Conservation (phyloP, 768 basidiomycete genomes). For the Lactarius indigo region DNA sequence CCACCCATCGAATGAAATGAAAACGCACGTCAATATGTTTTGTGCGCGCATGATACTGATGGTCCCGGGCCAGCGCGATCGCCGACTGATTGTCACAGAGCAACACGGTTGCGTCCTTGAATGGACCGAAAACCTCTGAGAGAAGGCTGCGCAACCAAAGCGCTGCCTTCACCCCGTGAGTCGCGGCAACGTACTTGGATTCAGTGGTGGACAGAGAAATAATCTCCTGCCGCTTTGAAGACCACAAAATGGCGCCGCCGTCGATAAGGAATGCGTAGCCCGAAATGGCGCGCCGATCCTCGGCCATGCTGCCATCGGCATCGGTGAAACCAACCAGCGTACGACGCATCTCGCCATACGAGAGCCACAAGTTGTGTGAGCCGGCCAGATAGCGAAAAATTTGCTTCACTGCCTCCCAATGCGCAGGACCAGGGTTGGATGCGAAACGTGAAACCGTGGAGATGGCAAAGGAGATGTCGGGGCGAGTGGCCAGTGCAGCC, state of each 20-base stretch:
- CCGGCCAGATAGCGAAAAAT: constrained; percentile 41
- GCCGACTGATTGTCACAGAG: no score
- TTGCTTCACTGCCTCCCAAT: constrained; percentile 40
- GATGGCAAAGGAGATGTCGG: constrained; percentile 40
- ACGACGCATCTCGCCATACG: constrained; percentile 18
- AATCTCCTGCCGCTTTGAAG: constrained; percentile 37
- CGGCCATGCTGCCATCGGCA: constrained; percentile 31
- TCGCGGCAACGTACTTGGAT: constrained; percentile 42
- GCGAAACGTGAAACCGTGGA: constrained; percentile 36
- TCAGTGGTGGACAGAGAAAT: constrained; percentile 41
- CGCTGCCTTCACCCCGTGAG: constrained; percentile 24
- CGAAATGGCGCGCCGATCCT: constrained; percentile 30
- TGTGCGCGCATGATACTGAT: no score
- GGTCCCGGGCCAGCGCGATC: no score
- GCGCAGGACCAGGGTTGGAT: constrained; percentile 32
- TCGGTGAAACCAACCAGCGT: constrained; percentile 27
- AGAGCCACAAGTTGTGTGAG: constrained; percentile 28
- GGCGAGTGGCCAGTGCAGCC: constrained; percentile 33
- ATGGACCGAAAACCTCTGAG: constrained; percentile 20
- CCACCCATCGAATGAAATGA: no score
- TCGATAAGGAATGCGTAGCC: constrained; percentile 35
- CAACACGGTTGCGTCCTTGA: neutral
- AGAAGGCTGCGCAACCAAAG: constrained; percentile 35
- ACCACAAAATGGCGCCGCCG: constrained; percentile 40
- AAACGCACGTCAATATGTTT: no score